A percentile compares a stretch with the other conserved stretches of the same genome.
Conservation (phyloP, 2,329 filamentous ascomycete genomes). For the Fusarium aywerte region DNA sequence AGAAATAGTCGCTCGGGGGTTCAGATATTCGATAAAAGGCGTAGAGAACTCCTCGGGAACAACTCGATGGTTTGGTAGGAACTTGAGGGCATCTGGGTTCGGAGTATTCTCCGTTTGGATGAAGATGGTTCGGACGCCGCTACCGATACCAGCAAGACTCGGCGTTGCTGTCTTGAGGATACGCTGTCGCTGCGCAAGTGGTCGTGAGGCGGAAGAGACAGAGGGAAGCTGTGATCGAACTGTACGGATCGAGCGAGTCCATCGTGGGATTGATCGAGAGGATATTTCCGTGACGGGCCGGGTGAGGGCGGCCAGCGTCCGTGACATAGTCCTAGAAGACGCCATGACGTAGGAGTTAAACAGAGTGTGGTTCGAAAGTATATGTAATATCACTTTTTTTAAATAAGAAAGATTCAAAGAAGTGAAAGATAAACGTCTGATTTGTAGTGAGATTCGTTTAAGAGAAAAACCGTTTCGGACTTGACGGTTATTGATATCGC, state of each 20-base stretch:
- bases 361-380: background rate
- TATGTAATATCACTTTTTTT: background rate
- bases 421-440: background rate
- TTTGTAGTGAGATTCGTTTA: background rate
- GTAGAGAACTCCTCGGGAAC: conserved; percentile 78
- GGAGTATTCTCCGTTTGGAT: conserved; percentile 97
- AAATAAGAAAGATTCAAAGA: background rate
- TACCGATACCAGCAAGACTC: conserved; percentile 45
- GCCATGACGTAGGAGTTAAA: conserved; percentile 37
- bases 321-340: conserved; percentile 39
- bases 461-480: conserved; percentile 15
- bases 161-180: conserved; percentile 29
- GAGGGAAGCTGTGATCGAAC: conserved; percentile 31
- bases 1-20: conserved; percentile 85
- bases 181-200: conserved; percentile 29
- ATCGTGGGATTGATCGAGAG: conserved; percentile 40
- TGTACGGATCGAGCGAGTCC: conserved; percentile 48
- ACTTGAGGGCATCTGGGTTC: conserved; percentile 96
- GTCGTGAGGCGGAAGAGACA: conserved; percentile 39
- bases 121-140: conserved; percentile 80
- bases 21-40: conserved; percentile 91
- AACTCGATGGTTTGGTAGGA: conserved; percentile 88
- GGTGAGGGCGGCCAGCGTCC: conserved; percentile 41
- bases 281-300: conserved; percentile 39
- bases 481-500: conserved; percentile 32